Conservation (phyloP, 2,329 filamentous ascomycete genomes). For the Colletotrichum cereale region DNA sequence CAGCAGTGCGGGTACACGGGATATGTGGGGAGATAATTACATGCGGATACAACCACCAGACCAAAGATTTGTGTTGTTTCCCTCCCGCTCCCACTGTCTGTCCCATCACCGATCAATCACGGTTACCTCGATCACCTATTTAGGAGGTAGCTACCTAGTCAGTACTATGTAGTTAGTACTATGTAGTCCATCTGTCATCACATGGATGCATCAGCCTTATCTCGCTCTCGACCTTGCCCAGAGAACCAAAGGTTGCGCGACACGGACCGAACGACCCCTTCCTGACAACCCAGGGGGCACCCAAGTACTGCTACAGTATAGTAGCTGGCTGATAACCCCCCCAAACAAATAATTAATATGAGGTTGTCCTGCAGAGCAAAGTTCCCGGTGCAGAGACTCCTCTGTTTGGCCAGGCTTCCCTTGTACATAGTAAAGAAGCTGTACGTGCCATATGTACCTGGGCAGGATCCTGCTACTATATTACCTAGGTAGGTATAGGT, state of each 20-base stretch:
- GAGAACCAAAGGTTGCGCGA: background rate
- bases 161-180: too few relatives aligned
- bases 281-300: background rate
- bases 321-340: background rate
- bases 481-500: too few relatives aligned
- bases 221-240: background rate
- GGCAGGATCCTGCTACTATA: slow-evolving; percentile 35
- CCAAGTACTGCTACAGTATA: background rate
- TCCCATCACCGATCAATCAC: background rate
- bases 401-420: slow-evolving; percentile 31
- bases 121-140: too few relatives aligned
- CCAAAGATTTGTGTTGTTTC: slow-evolving; percentile 10
- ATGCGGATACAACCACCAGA: background rate
- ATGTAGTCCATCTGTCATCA: too few relatives aligned
- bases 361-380: slow-evolving; percentile 27
- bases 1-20: slow-evolving; percentile 21
- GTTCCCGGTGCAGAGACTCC: slow-evolving; percentile 25
- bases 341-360: slow-evolving; percentile 21
- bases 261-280: background rate
- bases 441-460: slow-evolving; percentile 1
- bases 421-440: slow-evolving; percentile 32
- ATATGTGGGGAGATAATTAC: background rate
- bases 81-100: slow-evolving; percentile 3
- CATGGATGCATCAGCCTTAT: background rate
- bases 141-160: too few relatives aligned